Evolutionary conservation across 1,139 yeast species (phyloP).

Genomic region (Debaryomyces robertsiae): DNA sequence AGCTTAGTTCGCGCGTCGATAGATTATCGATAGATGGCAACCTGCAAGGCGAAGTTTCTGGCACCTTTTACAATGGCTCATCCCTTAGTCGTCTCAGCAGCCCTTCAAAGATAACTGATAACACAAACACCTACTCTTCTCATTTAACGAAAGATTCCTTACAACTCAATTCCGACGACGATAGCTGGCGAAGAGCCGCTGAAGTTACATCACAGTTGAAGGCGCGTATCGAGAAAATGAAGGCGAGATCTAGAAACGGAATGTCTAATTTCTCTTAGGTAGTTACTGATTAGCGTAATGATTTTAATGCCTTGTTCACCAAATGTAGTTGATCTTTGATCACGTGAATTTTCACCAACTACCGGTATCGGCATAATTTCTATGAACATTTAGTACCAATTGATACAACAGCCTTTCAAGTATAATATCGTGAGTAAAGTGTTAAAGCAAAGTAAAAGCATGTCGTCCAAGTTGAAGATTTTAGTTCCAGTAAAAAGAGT

Average conservation of each 20-base stretch:
- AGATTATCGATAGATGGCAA: constrained; percentile 48
- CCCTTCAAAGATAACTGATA: constrained; percentile 21
- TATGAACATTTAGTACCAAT: constrained; percentile 1
- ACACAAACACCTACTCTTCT: constrained; percentile 16
- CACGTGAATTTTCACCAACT: constrained; percentile 4
- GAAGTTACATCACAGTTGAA: constrained; percentile 84
- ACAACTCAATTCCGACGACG: constrained; percentile 53
- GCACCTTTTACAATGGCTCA: constrained; percentile 15
- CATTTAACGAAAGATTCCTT: constrained; percentile 22
- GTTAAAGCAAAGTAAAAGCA: too few relatives aligned
- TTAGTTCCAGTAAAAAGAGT: constrained; percentile 95
- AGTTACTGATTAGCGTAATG: constrained; percentile 1
- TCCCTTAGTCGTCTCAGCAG: constrained; percentile 20
- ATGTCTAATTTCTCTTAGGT: constrained; percentile 12
- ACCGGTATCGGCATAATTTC: constrained; percentile 10
- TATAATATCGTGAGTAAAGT: too few relatives aligned
- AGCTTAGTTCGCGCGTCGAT: constrained; percentile 47
- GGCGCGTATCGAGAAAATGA: constrained; percentile 89
- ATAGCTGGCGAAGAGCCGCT: constrained; percentile 87
- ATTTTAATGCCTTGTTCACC: background rate
- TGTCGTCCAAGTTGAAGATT: constrained; percentile 59
- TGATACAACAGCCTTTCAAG: background rate
- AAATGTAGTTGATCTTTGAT: background rate
- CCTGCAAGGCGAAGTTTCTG: constrained; percentile 21
- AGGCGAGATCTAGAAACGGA: constrained; percentile 53